phyloP scores from a whole-genome alignment of 1,139 yeast species.

The Kazachstania sp. region DNA sequence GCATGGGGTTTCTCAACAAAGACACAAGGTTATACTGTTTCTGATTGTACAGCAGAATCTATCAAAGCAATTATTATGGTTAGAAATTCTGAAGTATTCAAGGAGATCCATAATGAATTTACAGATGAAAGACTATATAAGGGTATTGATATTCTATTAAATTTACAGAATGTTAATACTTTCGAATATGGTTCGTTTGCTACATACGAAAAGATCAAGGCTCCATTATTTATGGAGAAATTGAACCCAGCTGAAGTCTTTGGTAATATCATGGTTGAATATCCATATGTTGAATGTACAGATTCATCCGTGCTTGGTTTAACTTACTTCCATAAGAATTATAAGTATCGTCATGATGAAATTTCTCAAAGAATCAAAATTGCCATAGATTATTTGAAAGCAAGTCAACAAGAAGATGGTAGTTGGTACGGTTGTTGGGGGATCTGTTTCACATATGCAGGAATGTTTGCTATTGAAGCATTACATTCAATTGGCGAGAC shows the following conservation, averaged over 20 bases:
- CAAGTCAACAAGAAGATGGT: conserved; percentile 69
- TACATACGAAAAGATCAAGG: conserved; percentile 79
- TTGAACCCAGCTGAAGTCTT: conserved; percentile 97
- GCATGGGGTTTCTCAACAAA: conserved; percentile 97
- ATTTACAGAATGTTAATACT: conserved; percentile 66
- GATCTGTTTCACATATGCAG: conserved; percentile 89
- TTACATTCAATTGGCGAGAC: conserved; percentile 57
- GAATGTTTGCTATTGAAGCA: conserved; percentile 97
- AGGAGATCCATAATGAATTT: conserved; percentile 43
- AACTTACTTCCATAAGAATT: conserved; percentile 61
- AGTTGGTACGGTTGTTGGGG: conserved; percentile 99
- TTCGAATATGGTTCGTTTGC: conserved; percentile 90
- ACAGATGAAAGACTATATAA: conserved; percentile 46
- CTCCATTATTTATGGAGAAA: conserved; percentile 64
- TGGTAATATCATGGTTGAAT: conserved; percentile 97
- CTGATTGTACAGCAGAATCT: conserved; percentile 97
- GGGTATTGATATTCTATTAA: conserved; percentile 64
- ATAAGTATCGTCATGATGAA: conserved; percentile 56
- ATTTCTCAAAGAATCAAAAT: conserved; percentile 58
- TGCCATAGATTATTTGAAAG: conserved; percentile 65
- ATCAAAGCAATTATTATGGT: conserved; percentile 92
- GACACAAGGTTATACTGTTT: conserved; percentile 91
- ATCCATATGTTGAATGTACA: conserved; percentile 96
- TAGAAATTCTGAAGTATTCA: conserved; percentile 50
- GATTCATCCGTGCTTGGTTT: conserved; percentile 90